Evolutionary conservation across 169 alveolate genomes (phyloP).

Genomic region (Plasmodium berghei): DNA sequence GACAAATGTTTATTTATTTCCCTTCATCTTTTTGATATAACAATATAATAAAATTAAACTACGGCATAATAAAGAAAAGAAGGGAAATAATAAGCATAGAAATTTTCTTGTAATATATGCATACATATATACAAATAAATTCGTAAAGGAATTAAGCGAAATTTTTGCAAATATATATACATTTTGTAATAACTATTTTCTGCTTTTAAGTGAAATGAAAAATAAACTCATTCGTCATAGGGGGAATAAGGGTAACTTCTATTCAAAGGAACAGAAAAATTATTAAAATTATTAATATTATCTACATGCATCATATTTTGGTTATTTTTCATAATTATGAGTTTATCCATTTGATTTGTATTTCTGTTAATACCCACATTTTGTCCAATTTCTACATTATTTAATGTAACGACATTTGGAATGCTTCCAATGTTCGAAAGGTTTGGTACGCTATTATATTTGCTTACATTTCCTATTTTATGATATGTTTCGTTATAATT

Average conservation of each 20-base stretch:
- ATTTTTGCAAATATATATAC: too few relatives aligned
- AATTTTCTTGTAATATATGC: too few relatives aligned
- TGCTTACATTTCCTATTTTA: neutral
- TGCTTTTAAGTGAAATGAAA: neutral
- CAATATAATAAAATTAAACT: too few relatives aligned
- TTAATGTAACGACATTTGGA: neutral
- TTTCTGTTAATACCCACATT: neutral
- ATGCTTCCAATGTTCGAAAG: neutral
- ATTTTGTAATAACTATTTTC: too few relatives aligned
- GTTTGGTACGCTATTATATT: neutral
- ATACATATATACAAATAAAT: too few relatives aligned
- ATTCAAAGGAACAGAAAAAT: conserved; percentile 1
- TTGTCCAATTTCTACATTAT: neutral
- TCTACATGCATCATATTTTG: neutral
- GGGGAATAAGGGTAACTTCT: neutral
- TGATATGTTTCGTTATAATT: neutral
- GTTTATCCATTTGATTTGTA: neutral
- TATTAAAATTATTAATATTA: conserved; percentile 13
- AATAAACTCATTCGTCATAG: neutral
- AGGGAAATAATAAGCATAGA: too few relatives aligned
- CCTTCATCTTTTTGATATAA: too few relatives aligned
- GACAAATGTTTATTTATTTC: too few relatives aligned
- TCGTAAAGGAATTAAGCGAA: too few relatives aligned
- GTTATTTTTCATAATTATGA: neutral
- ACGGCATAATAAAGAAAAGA: too few relatives aligned